phyloP scores from a whole-genome alignment of 2,329 filamentous ascomycete species.

The Colletotrichum musicola region DNA sequence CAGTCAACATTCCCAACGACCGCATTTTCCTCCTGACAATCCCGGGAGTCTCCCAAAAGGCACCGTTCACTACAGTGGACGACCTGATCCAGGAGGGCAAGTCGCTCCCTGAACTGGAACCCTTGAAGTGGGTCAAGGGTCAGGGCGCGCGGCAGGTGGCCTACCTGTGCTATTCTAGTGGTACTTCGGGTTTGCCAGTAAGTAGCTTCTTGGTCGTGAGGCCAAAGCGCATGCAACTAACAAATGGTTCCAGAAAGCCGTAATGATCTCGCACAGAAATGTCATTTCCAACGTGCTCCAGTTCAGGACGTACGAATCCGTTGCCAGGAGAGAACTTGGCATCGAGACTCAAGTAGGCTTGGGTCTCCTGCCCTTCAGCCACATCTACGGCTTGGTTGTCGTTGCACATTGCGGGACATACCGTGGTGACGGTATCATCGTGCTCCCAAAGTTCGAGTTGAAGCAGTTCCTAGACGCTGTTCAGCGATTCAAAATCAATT shows the following conservation, averaged over 20 bases:
- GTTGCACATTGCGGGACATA: slow-evolving; percentile 75
- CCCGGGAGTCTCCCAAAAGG: slow-evolving; percentile 65
- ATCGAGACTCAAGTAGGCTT: slow-evolving; percentile 63
- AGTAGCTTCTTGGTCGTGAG: slow-evolving; percentile 41
- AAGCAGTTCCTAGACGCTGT: slow-evolving; percentile 73
- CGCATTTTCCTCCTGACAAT: slow-evolving; percentile 78
- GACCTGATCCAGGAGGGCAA: slow-evolving; percentile 74
- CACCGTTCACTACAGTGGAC: slow-evolving; percentile 73
- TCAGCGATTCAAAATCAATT: slow-evolving; percentile 75
- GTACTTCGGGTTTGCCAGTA: slow-evolving; percentile 83
- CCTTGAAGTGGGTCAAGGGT: slow-evolving; percentile 71
- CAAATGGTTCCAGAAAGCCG: slow-evolving; percentile 72
- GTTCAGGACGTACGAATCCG: slow-evolving; percentile 59
- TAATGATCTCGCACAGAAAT: slow-evolving; percentile 85
- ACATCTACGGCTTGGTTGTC: slow-evolving; percentile 84
- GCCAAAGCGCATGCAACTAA: neutral
- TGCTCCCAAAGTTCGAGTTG: slow-evolving; percentile 83
- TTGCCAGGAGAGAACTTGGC: slow-evolving; percentile 51
- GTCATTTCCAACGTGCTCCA: slow-evolving; percentile 83
- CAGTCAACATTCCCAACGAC: slow-evolving; percentile 70
- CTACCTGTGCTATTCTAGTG: slow-evolving; percentile 84
- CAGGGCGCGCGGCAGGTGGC: slow-evolving; percentile 77
- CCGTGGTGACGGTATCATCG: slow-evolving; percentile 78
- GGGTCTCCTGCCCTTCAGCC: slow-evolving; percentile 82
- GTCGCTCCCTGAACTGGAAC: slow-evolving; percentile 64